Base-by-base conservation (phyloP, 2,329 filamentous ascomycete genomes). In the Verticillium isaacii region DNA sequence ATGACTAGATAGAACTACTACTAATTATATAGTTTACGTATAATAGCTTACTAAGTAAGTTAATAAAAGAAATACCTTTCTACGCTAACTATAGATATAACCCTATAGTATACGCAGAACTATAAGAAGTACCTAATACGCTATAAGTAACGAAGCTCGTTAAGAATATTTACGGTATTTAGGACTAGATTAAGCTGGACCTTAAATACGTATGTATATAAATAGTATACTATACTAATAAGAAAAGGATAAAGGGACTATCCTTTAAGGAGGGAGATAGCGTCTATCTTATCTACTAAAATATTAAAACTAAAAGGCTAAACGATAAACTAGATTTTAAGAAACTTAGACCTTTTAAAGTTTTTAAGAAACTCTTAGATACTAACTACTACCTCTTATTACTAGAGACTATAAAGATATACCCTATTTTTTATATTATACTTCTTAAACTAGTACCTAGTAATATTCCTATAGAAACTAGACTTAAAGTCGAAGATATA, bases 341-440 rank as follows among this genome's bases (percentile, higher is more conserved):
- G 2, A 41, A 41, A 41, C 37, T 41, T 41, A 41, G 14, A 41
- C 37, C 15, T 19, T 41, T 41, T 41, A 55, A 56, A 56, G 45
- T 34, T 23, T 32, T 59, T 32, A 56, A 56, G 54, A 32, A 56
- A 54, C 25, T 54, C 19, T 32, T 59, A 59, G 32, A 59, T 54
- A 54, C 32, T 54, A 36, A 54, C 29, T 56, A 54, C 25, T 32
- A 55, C 25, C 29, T 63, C 19, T 45, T 50, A 59, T 29, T 39
- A 59, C 45, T 39, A 61, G 59, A 59, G 45, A 61, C 23, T 52
- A 54, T 55, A 60, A 59, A 59, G 17, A 59, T 36, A n/a, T 58
- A 50, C 29, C 56, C 6, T 32, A 57, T n/a, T 36, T 57, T 60
- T 58, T 52, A 54, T 39, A 56, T 59, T 32, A 32, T 55, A 54